Percentiles rank a stretch among this genome's conserved stretches.
phyloP scores from a whole-genome alignment of 768 basidiomycete species.

The Tulasnella sp. region DNA sequence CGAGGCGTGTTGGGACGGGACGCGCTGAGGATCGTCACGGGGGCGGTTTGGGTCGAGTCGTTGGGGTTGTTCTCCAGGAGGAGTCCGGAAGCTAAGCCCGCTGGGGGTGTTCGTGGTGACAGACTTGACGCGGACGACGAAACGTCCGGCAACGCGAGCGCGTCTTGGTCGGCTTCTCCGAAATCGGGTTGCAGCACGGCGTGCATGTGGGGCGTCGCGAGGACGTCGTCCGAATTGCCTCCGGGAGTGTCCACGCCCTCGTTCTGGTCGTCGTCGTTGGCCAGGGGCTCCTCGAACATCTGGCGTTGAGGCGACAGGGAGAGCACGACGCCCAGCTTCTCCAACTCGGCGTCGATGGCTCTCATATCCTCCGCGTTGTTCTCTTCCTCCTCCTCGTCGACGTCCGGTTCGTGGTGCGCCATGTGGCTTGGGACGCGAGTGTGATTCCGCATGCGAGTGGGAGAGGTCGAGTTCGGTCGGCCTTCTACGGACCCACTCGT shows the following conservation, averaged over 20 bases:
- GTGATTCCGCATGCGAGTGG: background rate
- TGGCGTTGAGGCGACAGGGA: background rate
- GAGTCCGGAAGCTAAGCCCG: background rate
- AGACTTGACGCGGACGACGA: background rate
- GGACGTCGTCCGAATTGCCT: background rate
- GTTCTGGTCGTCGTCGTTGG: background rate
- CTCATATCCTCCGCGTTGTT: background rate
- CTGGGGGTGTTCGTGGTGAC: background rate
- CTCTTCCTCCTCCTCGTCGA: constrained; percentile 11
- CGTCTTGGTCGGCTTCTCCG: background rate
- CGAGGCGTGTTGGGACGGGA: background rate
- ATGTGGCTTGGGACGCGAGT: background rate
- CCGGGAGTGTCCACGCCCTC: background rate
- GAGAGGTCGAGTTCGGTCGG: background rate
- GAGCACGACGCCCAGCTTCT: background rate
- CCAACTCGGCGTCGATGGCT: background rate
- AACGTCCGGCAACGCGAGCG: background rate
- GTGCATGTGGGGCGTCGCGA: constrained; percentile 8
- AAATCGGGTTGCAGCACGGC: background rate
- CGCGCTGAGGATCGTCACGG: background rate
- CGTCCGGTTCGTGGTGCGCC: background rate
- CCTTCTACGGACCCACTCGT: background rate
- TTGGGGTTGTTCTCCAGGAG: background rate
- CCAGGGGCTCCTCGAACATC: background rate
- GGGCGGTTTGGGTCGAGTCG: background rate